Conservation (phyloP, 495 filamentous ascomycete genomes). For the Penicillium herquei region DNA sequence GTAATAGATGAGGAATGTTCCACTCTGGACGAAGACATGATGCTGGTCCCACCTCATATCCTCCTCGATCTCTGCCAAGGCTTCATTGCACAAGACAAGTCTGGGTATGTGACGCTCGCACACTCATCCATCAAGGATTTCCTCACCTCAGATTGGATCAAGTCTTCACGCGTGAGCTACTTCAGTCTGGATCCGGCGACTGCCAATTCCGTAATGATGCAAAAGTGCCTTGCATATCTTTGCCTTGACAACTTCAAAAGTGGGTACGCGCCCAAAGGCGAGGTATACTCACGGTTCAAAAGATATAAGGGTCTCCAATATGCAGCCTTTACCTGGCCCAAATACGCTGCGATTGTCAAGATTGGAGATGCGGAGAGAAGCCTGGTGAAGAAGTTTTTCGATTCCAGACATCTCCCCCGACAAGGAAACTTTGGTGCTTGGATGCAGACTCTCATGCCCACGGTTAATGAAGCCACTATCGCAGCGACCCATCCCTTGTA, state of each 20-base stretch:
- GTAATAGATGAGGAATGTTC: conserved; percentile 15
- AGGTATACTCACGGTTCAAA: not conserved
- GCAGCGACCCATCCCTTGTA: conserved; percentile 23
- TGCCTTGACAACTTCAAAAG: conserved; percentile 21
- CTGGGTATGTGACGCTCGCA: conserved; percentile 15
- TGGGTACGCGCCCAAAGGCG: conserved; percentile 6
- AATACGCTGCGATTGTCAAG: conserved; percentile 6
- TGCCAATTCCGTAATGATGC: conserved; percentile 16
- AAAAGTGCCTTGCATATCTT: conserved; percentile 19
- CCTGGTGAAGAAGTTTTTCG: conserved; percentile 17
- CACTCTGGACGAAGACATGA: conserved; percentile 21
- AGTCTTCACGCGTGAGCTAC: conserved; percentile 14
- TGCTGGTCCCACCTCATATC: conserved; percentile 22
- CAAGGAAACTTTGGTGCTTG: conserved; percentile 23
- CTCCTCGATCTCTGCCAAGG: conserved; percentile 23
- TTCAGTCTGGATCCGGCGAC: conserved; percentile 17
- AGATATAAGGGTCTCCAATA: conserved; percentile 12
- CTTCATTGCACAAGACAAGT: conserved; percentile 15
- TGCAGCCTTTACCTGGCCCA: conserved; percentile 18
- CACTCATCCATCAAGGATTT: conserved; percentile 25
- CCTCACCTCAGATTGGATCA: conserved; percentile 23
- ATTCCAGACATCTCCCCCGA: conserved; percentile 7
- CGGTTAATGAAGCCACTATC: conserved; percentile 4
- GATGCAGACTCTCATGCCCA: conserved; percentile 12
- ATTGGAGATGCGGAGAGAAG: conserved; percentile 4